phyloP scores from a whole-genome alignment of 805 yeast genomes.

The Ogataea nakhonphanomensis region DNA sequence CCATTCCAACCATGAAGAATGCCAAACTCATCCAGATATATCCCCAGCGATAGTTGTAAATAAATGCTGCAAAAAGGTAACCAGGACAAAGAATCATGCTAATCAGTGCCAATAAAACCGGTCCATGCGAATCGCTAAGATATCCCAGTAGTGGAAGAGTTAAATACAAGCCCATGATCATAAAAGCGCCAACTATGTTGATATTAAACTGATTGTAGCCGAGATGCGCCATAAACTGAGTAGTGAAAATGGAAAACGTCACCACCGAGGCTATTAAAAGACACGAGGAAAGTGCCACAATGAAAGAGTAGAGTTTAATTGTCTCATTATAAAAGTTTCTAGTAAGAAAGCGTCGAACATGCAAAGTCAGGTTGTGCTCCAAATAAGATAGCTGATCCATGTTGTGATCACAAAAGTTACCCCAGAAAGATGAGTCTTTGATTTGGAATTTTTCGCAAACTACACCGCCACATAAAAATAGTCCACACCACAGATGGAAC shows the following conservation, averaged over 20 bases:
- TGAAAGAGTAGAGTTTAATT: slow-evolving; percentile 51
- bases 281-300: slow-evolving; percentile 59
- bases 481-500: too few species aligned
- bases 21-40: slow-evolving; percentile 42
- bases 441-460: neutral
- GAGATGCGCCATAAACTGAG: slow-evolving; percentile 56
- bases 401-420: neutral
- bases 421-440: slow-evolving; percentile 2
- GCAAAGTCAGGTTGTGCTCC: slow-evolving; percentile 41
- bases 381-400: slow-evolving; percentile 27
- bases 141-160: slow-evolving; percentile 81
- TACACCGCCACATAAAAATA: too few species aligned
- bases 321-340: slow-evolving; percentile 39
- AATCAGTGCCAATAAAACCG: slow-evolving; percentile 62
- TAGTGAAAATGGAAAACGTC: slow-evolving; percentile 76
- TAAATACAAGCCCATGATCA: slow-evolving; percentile 79
- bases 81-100: slow-evolving; percentile 67
- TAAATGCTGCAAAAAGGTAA: slow-evolving; percentile 49
- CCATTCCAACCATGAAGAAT: slow-evolving; percentile 61
- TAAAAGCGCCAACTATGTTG: slow-evolving; percentile 70
- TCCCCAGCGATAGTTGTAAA: slow-evolving; percentile 28
- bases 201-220: slow-evolving; percentile 59
- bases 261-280: slow-evolving; percentile 79
- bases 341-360: slow-evolving; percentile 42
- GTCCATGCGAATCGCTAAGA: slow-evolving; percentile 82